Conservation (phyloP, 78 protist genomes). For the Dictyostelium capitatum region DNA sequence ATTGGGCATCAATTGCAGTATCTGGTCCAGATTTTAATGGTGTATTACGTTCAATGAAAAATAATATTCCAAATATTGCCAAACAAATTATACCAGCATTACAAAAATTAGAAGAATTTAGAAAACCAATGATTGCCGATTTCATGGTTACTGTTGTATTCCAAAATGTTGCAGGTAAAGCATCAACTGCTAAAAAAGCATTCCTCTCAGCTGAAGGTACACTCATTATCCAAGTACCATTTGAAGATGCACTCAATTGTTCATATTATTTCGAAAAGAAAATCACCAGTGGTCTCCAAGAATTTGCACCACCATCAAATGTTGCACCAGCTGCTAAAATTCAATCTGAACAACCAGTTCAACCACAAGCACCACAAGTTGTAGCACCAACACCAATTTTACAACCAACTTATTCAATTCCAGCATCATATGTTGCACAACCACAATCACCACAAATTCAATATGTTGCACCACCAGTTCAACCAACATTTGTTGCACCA, state of each 20-base stretch:
- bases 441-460: not conserved
- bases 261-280: conserved; percentile 74
- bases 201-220: conserved; percentile 43
- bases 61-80: conserved; percentile 34
- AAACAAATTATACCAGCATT: conserved; percentile 66
- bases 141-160: conserved; percentile 51
- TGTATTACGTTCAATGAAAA: conserved; percentile 49
- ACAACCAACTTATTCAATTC: not conserved
- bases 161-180: conserved; percentile 63
- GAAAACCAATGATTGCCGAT: conserved; percentile 67
- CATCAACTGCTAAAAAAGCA: conserved; percentile 29
- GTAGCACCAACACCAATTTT: conserved; percentile 11
- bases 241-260: conserved; percentile 71
- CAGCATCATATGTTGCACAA: not conserved
- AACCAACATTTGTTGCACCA: conserved; percentile 5
- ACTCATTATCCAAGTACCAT: conserved; percentile 28
- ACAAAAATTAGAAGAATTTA: conserved; percentile 48
- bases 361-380: conserved; percentile 8
- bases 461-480: conserved; percentile 25
- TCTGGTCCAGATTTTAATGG: conserved; percentile 11
- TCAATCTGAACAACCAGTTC: not conserved
- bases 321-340: conserved; percentile 16
- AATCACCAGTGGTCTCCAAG: conserved; percentile 60
- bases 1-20: conserved; percentile 15
- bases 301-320: conserved; percentile 38